These are phyloP conservation scores for Chlamydomonas eustigma DNA, from an alignment of 139 green algal species.

Conservation along the genomic window DNA sequence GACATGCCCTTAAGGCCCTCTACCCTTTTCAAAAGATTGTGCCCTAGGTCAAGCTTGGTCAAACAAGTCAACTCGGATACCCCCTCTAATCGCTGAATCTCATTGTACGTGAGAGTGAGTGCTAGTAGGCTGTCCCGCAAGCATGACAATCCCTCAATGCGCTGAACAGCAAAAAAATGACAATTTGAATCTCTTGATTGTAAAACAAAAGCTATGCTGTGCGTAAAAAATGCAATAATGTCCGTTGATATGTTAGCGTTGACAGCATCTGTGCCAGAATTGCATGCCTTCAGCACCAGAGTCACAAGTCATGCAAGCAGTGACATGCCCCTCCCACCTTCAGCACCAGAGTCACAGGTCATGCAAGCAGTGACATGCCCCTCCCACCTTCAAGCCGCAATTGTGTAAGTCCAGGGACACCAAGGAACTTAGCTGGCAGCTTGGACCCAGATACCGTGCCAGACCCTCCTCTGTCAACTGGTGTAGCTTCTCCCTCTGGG, in stretches of 20 bases:
- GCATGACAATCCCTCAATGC: background rate
- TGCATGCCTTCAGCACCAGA: no score
- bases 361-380: no score
- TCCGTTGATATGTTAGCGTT: no score
- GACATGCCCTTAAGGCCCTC: constrained; percentile 37
- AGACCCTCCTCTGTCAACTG: constrained; percentile 12
- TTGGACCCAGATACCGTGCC: constrained; percentile 4
- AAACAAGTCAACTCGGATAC: constrained; percentile 41
- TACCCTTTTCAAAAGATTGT: constrained; percentile 51
- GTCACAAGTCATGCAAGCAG: no score
- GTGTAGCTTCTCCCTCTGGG: constrained; percentile 16
- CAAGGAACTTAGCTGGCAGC: constrained; percentile 20
- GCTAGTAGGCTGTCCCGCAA: constrained; percentile 17
- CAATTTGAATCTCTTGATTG: no score
- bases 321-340: background rate
- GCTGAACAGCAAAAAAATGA: no score
- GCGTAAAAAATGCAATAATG: no score
- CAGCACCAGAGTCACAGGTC: no score
- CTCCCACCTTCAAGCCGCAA: constrained; percentile 31
- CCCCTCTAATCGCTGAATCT: constrained; percentile 54
- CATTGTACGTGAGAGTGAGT: constrained; percentile 67
- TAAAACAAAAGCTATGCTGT: no score
- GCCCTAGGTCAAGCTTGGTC: constrained; percentile 41
- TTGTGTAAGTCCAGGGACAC: constrained; percentile 54
- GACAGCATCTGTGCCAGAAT: no score